A percentile compares a stretch with the other conserved stretches of the same genome.
phyloP scores from a whole-genome alignment of 768 basidiomycete species.

The Tylopilus subfusipes region DNA sequence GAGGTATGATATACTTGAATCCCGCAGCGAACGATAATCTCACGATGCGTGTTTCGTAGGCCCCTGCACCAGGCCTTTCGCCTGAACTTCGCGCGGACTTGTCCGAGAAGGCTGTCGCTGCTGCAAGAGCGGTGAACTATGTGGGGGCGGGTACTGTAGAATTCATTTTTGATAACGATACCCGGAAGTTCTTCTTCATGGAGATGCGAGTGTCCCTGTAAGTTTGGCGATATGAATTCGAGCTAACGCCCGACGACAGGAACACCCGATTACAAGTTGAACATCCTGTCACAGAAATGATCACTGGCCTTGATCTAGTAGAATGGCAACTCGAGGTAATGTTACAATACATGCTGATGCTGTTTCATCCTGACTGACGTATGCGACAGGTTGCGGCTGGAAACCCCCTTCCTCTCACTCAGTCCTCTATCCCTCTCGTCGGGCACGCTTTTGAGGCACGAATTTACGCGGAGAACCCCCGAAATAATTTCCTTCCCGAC shows the following conservation, averaged over 20 bases:
- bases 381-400: conserved; percentile 72
- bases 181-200: conserved; percentile 88
- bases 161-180: conserved; percentile 94
- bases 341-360: not conserved
- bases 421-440: conserved; percentile 76
- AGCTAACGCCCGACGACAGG: conserved; percentile 38
- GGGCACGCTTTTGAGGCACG: conserved; percentile 95
- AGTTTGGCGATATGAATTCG: not conserved
- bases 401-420: conserved; percentile 75
- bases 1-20: conserved; percentile 45
- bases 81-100: conserved; percentile 76
- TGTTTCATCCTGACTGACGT: not conserved
- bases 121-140: conserved; percentile 90
- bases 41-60: conserved; percentile 39
- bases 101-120: conserved; percentile 83
- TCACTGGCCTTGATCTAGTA: conserved; percentile 90
- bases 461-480: conserved; percentile 93
- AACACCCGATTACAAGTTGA: conserved; percentile 85
- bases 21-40: not conserved
- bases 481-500: conserved; percentile 90
- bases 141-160: conserved; percentile 94
- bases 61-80: conserved; percentile 86
- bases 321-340: conserved; percentile 89
- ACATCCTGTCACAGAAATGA: conserved; percentile 93
- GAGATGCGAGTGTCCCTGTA: conserved; percentile 63